Evolutionary conservation across 1,284 basidiomycete species (phyloP), one percentile per base, ranked within the genome.

Genomic region (Ceratobasidium sp.): DNA sequence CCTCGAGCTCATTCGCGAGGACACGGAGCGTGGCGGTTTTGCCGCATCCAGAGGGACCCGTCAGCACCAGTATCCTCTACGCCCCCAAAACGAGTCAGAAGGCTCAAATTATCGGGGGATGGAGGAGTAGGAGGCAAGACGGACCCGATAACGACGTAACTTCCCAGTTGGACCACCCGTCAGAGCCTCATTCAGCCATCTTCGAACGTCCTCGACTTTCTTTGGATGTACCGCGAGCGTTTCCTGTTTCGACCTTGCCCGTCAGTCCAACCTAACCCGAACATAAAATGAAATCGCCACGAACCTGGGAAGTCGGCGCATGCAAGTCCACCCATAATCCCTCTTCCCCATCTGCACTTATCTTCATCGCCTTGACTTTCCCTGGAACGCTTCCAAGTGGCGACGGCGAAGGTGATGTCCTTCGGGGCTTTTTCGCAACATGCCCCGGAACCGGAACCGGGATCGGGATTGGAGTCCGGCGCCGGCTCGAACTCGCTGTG

Each of bases 221-320:
- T 88, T 89, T 76, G 93, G 91, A 82, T 98, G 96, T 3, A 99
- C 94, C 0, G 95, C 96, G 1, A 99, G 87, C 42, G 96, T 92
- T 33, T 86, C 88, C 93, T 95, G 28, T 23, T 37, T 11, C 37
- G 10, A 31, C 11, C 10, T n/a, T 31, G 20, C 10, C 11, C 4
- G 28, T 65, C 26, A 37, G 58, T 33, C 45, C 23, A 51, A 28
- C n/a, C 42, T 6, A 51, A n/a, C 11, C 47, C 1, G 37, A 17
- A 23, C 5, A 13, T 2, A 13, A 45, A 35, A 17, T 15, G n/a
- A n/a, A 51, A 39, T 31, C 2, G 23, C 31, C 8, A 51, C 61
- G 31, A 37, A 75, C 73, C 73, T 37, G 61, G 8, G 31, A 54
- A 26, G 61, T 51, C 45, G 73, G 73, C 23, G 73, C 51, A 39